Percentiles rank a stretch among this genome's conserved stretches.
Evolutionary conservation across 1,139 yeast genomes (phyloP).

Genomic region (Eremothecium gossypii): DNA sequence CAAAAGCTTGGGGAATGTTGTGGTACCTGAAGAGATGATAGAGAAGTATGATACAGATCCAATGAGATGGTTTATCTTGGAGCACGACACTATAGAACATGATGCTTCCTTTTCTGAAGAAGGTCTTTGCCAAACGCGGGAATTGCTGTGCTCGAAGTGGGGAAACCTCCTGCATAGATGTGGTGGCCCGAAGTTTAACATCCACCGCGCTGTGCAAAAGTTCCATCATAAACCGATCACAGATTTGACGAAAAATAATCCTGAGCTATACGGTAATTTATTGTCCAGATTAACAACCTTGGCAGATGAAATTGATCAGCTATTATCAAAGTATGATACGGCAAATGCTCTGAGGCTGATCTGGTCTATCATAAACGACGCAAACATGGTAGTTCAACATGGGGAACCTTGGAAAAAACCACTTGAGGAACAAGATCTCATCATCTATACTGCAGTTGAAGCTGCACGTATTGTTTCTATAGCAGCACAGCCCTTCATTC

Average conservation of each 20-base stretch:
- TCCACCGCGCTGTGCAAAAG: constrained; percentile 35
- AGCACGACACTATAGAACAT: constrained; percentile 61
- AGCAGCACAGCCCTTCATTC: constrained; percentile 63
- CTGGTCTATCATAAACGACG: constrained; percentile 51
- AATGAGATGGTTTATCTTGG: constrained; percentile 65
- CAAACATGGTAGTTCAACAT: constrained; percentile 55
- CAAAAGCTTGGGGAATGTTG: constrained; percentile 89
- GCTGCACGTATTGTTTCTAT: constrained; percentile 60
- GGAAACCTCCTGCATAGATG: constrained; percentile 71
- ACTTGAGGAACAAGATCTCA: constrained; percentile 36
- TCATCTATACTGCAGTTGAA: constrained; percentile 62
- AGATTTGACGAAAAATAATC: constrained; percentile 4
- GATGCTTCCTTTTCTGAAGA: constrained; percentile 74
- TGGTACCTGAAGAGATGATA: constrained; percentile 67
- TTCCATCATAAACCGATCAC: constrained; percentile 9
- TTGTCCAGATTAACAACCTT: constrained; percentile 18
- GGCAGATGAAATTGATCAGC: constrained; percentile 38
- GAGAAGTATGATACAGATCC: constrained; percentile 63
- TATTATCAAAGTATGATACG: constrained; percentile 37
- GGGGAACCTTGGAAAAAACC: constrained; percentile 51
- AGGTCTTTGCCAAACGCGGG: constrained; percentile 48
- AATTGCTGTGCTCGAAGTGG: constrained; percentile 67
- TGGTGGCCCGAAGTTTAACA: constrained; percentile 60
- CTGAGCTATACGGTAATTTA: constrained; percentile 6
- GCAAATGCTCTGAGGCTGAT: constrained; percentile 52